phyloP scores from a whole-genome alignment of 108 stramenopile species.

The Parmales sp. region DNA sequence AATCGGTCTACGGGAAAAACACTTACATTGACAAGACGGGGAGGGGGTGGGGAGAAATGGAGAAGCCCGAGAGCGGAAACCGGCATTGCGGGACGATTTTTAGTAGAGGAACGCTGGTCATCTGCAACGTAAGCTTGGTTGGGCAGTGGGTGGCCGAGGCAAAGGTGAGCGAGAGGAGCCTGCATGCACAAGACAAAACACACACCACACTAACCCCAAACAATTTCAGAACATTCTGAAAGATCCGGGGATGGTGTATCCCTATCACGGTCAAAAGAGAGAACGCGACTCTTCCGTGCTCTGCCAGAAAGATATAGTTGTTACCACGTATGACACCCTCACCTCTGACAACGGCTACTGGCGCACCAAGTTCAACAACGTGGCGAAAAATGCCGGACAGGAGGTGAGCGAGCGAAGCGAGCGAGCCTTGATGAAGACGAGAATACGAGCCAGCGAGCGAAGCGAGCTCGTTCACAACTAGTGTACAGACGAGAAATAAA shows the following conservation, averaged over 20 bases:
- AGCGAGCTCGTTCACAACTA: too few species aligned
- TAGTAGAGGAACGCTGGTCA: constrained; percentile 36
- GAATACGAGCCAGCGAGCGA: too few species aligned
- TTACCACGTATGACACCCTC: constrained; percentile 39
- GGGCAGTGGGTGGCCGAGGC: constrained; percentile 51
- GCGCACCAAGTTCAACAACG: constrained; percentile 1
- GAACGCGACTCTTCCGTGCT: constrained; percentile 30
- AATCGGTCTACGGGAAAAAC: not conserved
- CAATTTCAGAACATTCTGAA: constrained; percentile 33
- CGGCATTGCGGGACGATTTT: constrained; percentile 22
- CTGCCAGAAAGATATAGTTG: constrained; percentile 27
- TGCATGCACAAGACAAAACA: too few species aligned
- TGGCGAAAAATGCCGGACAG: not conserved
- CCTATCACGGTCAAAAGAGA: constrained; percentile 36
- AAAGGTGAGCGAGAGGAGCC: too few species aligned
- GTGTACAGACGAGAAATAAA: too few species aligned
- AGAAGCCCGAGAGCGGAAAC: constrained; percentile 2
- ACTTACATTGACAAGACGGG: not conserved
- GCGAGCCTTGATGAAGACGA: too few species aligned
- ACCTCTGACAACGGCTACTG: constrained; percentile 28
- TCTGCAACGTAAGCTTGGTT: constrained; percentile 40
- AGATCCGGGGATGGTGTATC: constrained; percentile 38
- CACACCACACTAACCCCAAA: too few species aligned
- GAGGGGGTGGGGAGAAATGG: constrained; percentile 5
- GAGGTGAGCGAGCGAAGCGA: too few species aligned